These are phyloP conservation scores for Odontarrhena argentea DNA, from an alignment of 345 rosid species.

Conservation along the genomic window DNA sequence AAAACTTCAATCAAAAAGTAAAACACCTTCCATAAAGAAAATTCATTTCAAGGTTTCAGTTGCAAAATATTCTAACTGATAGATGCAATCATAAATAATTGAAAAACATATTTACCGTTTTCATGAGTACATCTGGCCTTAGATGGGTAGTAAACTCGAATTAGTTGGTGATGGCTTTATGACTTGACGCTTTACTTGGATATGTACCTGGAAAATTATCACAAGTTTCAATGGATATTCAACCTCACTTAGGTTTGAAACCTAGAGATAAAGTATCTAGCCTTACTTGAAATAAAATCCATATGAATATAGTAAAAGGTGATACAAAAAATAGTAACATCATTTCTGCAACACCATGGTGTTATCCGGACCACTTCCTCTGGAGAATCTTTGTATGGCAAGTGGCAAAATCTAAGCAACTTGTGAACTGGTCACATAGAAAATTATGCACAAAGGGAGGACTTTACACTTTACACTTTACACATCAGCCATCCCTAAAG, in stretches of 20 bases:
- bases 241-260: background rate
- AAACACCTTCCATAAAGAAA: too few relatives aligned
- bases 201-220: constrained; percentile 21
- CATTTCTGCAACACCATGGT: constrained; percentile 7
- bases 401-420: constrained; percentile 25
- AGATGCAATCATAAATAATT: too few relatives aligned
- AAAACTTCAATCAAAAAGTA: background rate
- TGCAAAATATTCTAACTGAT: too few relatives aligned
- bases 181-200: constrained; percentile 14
- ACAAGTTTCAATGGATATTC: constrained; percentile 29
- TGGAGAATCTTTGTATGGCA: constrained; percentile 21
- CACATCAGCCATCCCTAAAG: constrained; percentile 40
- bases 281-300: background rate
- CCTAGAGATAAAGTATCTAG: constrained; percentile 10
- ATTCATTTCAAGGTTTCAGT: too few relatives aligned
- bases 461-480: constrained; percentile 22
- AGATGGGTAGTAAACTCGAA: background rate
- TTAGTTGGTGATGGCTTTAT: constrained; percentile 8
- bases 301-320: constrained; percentile 28
- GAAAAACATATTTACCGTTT: too few relatives aligned
- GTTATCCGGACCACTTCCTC: constrained; percentile 24
- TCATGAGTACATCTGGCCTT: too few relatives aligned
- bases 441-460: background rate
- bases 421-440: constrained; percentile 22
- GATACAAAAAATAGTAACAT: constrained; percentile 13